Evolutionary conservation across 495 filamentous ascomycete species (phyloP), one percentile per base, ranked within the genome.

Genomic region (Glonium stellatum): DNA sequence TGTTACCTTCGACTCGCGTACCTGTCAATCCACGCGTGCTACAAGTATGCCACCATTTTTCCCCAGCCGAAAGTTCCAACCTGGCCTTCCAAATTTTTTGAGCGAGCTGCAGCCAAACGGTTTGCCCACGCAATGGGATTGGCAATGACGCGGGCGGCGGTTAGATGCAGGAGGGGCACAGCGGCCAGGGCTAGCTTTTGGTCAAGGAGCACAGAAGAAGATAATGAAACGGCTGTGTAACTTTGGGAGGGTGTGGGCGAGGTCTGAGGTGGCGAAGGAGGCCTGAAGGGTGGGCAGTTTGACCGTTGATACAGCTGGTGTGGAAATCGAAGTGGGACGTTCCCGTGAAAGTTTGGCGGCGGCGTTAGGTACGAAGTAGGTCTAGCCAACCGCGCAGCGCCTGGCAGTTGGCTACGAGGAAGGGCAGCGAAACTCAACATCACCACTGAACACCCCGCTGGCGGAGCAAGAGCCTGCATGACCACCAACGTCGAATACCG

Each of bases 71-170:
- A 37, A 34, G 31, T 42, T 12, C 47, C 21, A 50, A 27, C 35
- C 27, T 6, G 63, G 37, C 44, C 49, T 60, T 44, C 55, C 13
- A 42, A 60, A 39, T 47, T 56, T 62, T 54, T 47, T 44, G 59
- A 44, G 56, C 34, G 50, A 50, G 55, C 36, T 60, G 54, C 53
- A 53, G 47, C 53, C 52, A 51, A 46, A 34, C 23, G 36, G 27
- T 59, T 62, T 66, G 58, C 54, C 51, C 51, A 36, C 34, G 44
- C 31, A 53, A 59, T 18, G 22, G 55, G 49, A 54, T 50, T 56
- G 62, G 44, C 57, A 64, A 65, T 60, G 62, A 62, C 64, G 64
- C 60, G 60, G 59, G 64, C 49, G 62, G 64, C 64, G 64, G 60
- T 39, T 57, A 54, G 44, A 27, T 58, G 55, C 64, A 67, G 60